Percentiles rank a stretch among this genome's conserved stretches.
Conservation (phyloP, 2,329 filamentous ascomycete genomes). For the Fusarium duplospermum region DNA sequence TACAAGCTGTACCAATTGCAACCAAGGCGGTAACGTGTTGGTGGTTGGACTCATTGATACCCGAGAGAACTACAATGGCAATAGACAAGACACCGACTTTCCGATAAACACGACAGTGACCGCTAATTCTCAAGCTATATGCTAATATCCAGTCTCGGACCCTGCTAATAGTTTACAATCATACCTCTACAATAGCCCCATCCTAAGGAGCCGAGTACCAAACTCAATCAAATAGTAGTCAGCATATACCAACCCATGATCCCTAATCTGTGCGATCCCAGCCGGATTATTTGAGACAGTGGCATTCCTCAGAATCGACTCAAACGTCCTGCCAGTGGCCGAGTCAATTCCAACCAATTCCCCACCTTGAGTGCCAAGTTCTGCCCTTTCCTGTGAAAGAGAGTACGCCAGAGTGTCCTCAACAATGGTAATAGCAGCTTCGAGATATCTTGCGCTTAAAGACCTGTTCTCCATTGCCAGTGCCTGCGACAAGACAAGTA, state of each 20-base stretch:
- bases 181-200: slow-evolving; percentile 2
- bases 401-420: background rate
- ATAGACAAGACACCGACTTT: background rate
- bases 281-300: background rate
- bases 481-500: background rate
- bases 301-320: background rate
- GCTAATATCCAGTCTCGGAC: background rate
- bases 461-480: background rate
- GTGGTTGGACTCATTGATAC: background rate
- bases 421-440: background rate
- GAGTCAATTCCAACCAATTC: slow-evolving; percentile 19
- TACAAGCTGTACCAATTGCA: background rate
- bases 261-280: slow-evolving; percentile 31
- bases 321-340: background rate
- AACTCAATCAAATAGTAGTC: slow-evolving; percentile 59
- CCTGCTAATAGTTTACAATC: background rate
- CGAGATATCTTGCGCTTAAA: background rate
- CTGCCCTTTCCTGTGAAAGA: background rate
- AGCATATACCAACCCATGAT: slow-evolving; percentile 60
- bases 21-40: background rate
- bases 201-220: slow-evolving; percentile 20
- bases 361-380: slow-evolving; percentile 5
- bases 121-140: background rate
- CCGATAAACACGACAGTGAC: background rate
- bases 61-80: background rate